Percentiles rank a stretch among this genome's conserved stretches.
phyloP scores from a whole-genome alignment of 169 alveolate species.

The Cryptosporidium parvum region DNA sequence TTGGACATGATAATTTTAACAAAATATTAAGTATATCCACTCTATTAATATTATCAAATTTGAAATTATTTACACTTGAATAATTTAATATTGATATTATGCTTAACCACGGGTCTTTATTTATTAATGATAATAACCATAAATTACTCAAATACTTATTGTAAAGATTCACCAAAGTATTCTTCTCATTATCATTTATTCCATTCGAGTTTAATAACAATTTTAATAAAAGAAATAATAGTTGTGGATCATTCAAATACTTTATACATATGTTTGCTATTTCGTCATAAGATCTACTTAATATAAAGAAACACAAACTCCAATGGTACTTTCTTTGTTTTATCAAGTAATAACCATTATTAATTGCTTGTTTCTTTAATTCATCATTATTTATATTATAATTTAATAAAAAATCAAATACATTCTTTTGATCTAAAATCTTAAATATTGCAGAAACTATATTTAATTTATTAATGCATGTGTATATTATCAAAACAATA shows the following conservation, averaged over 20 bases:
- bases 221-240: constrained; percentile 21
- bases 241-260: constrained; percentile 66
- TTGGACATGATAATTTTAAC: constrained; percentile 27
- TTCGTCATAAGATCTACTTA: constrained; percentile 46
- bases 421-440: constrained; percentile 51
- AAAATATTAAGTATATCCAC: constrained; percentile 10
- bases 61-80: neutral
- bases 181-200: neutral
- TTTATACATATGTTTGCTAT: constrained; percentile 40
- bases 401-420: constrained; percentile 53
- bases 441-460: constrained; percentile 75
- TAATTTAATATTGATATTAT: constrained; percentile 46
- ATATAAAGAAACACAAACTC: constrained; percentile 58
- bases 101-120: constrained; percentile 55
- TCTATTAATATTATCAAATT: neutral
- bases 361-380: constrained; percentile 54
- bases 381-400: constrained; percentile 24
- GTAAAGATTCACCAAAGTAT: neutral
- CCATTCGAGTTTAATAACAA: constrained; percentile 5
- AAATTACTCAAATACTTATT: constrained; percentile 18
- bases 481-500: constrained; percentile 32
- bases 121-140: constrained; percentile 16
- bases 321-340: constrained; percentile 50
- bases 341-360: constrained; percentile 64
- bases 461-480: constrained; percentile 48